Conservation (phyloP, 1,284 basidiomycete species). For the Grifola frondosa region DNA sequence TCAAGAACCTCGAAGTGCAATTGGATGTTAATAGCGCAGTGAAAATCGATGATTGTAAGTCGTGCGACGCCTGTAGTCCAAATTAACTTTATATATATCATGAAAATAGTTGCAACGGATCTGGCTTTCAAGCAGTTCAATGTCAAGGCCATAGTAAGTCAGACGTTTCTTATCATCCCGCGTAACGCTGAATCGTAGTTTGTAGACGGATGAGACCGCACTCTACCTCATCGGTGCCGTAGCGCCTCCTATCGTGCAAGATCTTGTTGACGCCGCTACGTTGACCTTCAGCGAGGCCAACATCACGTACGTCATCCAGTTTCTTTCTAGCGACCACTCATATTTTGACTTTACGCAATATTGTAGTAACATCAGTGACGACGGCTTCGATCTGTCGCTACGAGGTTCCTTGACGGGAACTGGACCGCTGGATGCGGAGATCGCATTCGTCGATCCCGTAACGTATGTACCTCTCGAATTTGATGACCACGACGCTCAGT, state of each 20-base stretch:
- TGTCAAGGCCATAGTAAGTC: constrained; percentile 56
- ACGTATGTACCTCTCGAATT: constrained; percentile 16
- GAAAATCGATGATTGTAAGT: constrained; percentile 61
- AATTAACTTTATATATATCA: background rate
- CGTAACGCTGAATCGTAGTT: background rate
- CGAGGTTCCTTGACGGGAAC: constrained; percentile 58
- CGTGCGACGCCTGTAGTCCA: background rate
- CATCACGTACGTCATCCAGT: constrained; percentile 50
- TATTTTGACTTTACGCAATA: background rate
- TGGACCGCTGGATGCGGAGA: constrained; percentile 66
- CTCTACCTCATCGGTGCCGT: constrained; percentile 72
- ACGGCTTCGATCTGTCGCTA: constrained; percentile 61
- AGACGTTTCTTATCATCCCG: background rate
- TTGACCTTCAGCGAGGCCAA: constrained; percentile 61
- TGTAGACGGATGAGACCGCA: constrained; percentile 60
- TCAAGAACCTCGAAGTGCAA: constrained; percentile 40
- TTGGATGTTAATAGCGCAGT: constrained; percentile 42
- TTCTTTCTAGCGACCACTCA: background rate
- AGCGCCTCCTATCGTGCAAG: constrained; percentile 65
- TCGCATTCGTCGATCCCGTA: constrained; percentile 60
- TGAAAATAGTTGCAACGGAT: constrained; percentile 48
- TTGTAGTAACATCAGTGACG: constrained; percentile 51
- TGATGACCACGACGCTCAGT: constrained; percentile 36
- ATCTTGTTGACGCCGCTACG: constrained; percentile 59
- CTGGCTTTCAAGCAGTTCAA: constrained; percentile 63